Base-by-base conservation (phyloP, 768 basidiomycete species). In the Pleurotus salmoneostramineus region DNA sequence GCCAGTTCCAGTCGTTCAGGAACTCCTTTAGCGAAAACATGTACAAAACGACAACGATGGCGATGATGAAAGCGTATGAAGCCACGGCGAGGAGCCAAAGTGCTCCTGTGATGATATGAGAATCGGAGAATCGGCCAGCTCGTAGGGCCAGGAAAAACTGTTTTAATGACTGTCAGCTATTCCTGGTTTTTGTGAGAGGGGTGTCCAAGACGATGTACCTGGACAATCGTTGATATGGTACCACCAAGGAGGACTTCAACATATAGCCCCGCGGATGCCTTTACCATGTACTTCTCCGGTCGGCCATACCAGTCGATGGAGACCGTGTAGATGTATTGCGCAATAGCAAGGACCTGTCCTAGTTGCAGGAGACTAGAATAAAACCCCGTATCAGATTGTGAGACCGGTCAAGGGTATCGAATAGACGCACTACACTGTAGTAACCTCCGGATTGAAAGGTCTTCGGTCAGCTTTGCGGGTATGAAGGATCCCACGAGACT, bases 81-180 rank as follows among this genome's bases (percentile, higher is more conserved):
- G 65, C n/a, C 14, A 65, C 6, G 2, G 68, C 63, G 7, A 72
- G 59, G 0, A 56, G 11, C 49, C 65, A 67, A 59, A 70, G 71
- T 0, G 68, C 6, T 4, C 65, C 33, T 6, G 69, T 70, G 34
- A 75, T 61, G 58, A 61, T 60, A 35, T 65, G 57, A 6, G 61
- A 60, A 0, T 69, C 68, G n/a, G 73, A 60, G 6, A 73, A 64
- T 44, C 63, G 65, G 40, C 62, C 63, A 2, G 71, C 62, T 1
- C 74, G 68, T 4, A 67, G 57, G 6, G 69, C 63, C 50, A 73
- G 73, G 65, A 72, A 75, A 32, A 11, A 8, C 48, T 49, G 21
- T 6, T 27, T 44, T n/a, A n/a, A n/a, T n/a, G n/a, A n/a, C n/a
- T n/a, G n/a, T n/a, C n/a, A n/a, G n/a, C n/a, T n/a, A n/a, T n/a